Evolutionary conservation across 1,139 yeast genomes (phyloP), one percentile per base, ranked within the genome.

Genomic region (Pneumocystis oryctolagi): DNA sequence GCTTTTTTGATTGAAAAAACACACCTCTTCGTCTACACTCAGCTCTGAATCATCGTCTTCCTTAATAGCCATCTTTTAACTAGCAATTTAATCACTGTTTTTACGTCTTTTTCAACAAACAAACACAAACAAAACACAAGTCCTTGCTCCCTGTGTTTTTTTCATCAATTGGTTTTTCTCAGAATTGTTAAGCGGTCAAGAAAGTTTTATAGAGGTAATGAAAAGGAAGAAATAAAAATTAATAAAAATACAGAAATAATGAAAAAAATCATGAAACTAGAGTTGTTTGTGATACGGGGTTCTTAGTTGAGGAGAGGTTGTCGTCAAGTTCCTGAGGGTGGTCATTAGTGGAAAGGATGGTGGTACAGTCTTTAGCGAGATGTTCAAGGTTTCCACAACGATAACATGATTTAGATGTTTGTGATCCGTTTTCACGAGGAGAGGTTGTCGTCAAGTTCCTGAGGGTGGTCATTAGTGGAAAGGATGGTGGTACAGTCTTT

Each of bases 291-390:
- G 55, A 20, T 9, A 47, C 55, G 4, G 31, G 31, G 16, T 47
- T 47, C 3, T 47, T 47, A 5, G 55, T 6, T 2, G 55, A 47
- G 12, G 55, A 9, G 1, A 47, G 14, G 12, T 47, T 47, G 30
- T 47, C 31, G 3, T 47, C 30, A 25, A 28, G 30, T 25, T 47
- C 55, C 25, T 25, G 55, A 47, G 40, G 1, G 6, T 47, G 31
- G 16, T 42, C 30, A 47, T 47, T 47, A 47, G 28, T 25, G 4
- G 31, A 3, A 12, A 25, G 28, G 8, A 47, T 47, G 5, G 30
- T 47, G 74, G 12, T 66, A 64, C 20, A 55, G 31, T 9, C 56
- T 56, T 32, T 35, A 30, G 59, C 59, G 25, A 57, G 59, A 57
- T 57, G 59, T 20, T 57, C 37, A 4, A 39, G 34, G 25, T 57